phyloP scores from a whole-genome alignment of 2,329 filamentous ascomycete genomes.

The Talaromyces sp. region DNA sequence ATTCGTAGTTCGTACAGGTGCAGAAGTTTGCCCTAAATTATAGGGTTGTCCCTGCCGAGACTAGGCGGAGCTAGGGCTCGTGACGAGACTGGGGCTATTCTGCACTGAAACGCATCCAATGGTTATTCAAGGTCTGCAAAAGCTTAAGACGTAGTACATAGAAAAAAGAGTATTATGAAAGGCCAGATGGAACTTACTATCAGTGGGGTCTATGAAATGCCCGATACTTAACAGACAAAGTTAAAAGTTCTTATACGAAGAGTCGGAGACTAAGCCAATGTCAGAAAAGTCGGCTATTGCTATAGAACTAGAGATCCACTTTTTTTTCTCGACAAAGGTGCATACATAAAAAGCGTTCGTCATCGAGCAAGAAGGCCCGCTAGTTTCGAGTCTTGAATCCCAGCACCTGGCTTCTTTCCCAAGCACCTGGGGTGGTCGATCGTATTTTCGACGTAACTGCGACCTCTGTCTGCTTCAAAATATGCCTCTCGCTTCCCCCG shows the following conservation, averaged over 20 bases:
- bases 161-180: neutral
- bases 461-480: constrained; percentile 7
- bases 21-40: neutral
- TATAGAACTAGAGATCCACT: neutral
- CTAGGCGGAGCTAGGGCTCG: neutral
- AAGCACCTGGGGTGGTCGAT: constrained; percentile 4
- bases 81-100: neutral
- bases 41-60: neutral
- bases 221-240: neutral
- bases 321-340: neutral
- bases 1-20: neutral
- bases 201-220: neutral
- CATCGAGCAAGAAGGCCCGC: neutral
- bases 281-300: neutral
- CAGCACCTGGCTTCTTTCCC: constrained; percentile 11
- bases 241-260: no score
- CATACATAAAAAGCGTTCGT: neutral
- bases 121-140: neutral
- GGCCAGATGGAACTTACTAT: neutral
- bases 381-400: constrained; percentile 4
- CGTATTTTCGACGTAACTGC: constrained; percentile 4
- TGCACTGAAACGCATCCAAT: neutral
- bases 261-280: neutral
- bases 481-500: constrained; percentile 6
- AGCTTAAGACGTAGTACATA: neutral